Conservation (phyloP, 1,284 basidiomycete species). For the Polyporus tsugae region DNA sequence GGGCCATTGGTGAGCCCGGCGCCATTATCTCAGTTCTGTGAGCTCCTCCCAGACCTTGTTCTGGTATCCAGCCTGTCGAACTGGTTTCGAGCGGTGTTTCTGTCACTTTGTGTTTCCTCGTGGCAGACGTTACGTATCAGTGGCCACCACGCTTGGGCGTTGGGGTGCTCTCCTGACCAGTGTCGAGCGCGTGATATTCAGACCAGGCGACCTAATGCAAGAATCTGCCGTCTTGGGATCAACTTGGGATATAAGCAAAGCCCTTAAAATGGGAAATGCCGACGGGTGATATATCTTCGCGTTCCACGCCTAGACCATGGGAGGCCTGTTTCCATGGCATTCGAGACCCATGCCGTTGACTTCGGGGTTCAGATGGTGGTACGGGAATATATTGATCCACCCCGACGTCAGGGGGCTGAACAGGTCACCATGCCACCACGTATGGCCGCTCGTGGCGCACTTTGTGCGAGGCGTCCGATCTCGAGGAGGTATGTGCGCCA, state of each 20-base stretch:
- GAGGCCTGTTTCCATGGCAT: conserved; percentile 18
- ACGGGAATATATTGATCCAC: conserved; percentile 20
- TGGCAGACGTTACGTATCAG: conserved; percentile 2
- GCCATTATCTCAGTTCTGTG: not conserved
- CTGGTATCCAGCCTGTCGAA: conserved; percentile 6
- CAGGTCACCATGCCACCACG: conserved; percentile 33
- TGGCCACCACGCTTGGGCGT: conserved; percentile 6
- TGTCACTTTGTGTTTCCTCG: conserved; percentile 18
- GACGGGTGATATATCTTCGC: conserved; percentile 9
- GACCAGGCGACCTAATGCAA: not conserved
- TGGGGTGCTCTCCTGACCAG: conserved; percentile 10
- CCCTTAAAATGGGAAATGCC: conserved; percentile 8
- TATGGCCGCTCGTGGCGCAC: conserved; percentile 26
- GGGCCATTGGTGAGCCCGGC: conserved; percentile 9
- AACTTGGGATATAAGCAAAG: not conserved
- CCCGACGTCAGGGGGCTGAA: conserved; percentile 28
- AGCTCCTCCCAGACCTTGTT: conserved; percentile 7
- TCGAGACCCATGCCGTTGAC: conserved; percentile 1
- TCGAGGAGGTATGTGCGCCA: conserved; percentile 15
- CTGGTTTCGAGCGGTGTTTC: conserved; percentile 9
- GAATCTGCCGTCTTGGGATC: not conserved
- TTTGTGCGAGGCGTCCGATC: conserved; percentile 23
- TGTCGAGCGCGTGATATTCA: conserved; percentile 17
- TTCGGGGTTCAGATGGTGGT: conserved; percentile 10
- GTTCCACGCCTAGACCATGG: conserved; percentile 5